These are phyloP conservation scores for Sedum album DNA, from an alignment of 164 flowering plant genomes.

Conservation along the genomic window DNA sequence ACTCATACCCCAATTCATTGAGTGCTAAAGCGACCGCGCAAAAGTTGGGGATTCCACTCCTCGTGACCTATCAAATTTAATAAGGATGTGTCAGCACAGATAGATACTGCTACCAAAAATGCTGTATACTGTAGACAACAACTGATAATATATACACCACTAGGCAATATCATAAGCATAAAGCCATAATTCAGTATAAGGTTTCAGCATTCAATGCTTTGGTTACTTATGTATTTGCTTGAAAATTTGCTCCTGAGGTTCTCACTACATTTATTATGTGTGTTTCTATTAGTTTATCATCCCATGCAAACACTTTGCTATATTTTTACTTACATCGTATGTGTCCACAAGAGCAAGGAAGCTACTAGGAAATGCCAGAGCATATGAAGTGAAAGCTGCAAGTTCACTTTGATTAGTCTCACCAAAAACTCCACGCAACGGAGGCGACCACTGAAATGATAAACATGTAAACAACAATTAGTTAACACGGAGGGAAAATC, in stretches of 20 bases:
- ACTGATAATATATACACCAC: background rate
- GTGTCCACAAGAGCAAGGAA: conserved; percentile 97
- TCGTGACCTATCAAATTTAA: conserved; percentile 57
- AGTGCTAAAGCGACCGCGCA: conserved; percentile 98
- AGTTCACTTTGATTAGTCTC: conserved; percentile 98
- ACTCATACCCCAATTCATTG: conserved; percentile 73
- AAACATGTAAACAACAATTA: background rate
- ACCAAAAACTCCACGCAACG: conserved; percentile 57
- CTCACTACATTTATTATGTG: too few relatives aligned
- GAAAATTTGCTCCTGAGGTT: background rate
- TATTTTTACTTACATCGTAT: conserved; percentile 75
- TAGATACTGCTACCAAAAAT: background rate
- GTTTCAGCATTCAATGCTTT: background rate
- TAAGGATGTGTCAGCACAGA: background rate
- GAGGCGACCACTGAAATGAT: conserved; percentile 45
- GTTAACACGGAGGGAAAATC: background rate
- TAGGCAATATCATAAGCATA: too few relatives aligned
- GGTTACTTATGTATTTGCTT: background rate
- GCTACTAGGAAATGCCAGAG: conserved; percentile 76
- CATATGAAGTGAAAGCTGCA: conserved; percentile 94
- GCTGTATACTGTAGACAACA: background rate
- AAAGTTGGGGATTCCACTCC: conserved; percentile 94
- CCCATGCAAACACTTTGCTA: background rate
- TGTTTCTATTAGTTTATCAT: background rate
- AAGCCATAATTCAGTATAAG: background rate